Conservation (phyloP, 108 stramenopile genomes). For the Aureococcus anophagefferens region DNA sequence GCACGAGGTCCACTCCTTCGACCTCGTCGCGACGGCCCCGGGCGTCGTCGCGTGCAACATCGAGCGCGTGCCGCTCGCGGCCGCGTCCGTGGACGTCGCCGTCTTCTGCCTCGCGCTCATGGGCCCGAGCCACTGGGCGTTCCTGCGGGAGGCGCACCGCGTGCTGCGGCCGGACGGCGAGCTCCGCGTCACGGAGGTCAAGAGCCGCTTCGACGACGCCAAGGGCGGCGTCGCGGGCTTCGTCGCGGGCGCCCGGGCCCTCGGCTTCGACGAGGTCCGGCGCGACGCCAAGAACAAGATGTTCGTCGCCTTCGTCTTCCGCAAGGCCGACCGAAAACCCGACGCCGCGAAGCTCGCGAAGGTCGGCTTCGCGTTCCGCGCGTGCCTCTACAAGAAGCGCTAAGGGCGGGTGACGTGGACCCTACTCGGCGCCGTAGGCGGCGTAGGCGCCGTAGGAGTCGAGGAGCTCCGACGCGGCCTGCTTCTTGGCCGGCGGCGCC, state of each 20-base stretch:
- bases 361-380: not conserved
- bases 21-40: slow-evolving; percentile 75
- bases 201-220: slow-evolving; percentile 75
- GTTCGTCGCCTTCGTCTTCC: slow-evolving; percentile 75
- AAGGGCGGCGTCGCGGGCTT: slow-evolving; percentile 46
- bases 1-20: slow-evolving; percentile 79
- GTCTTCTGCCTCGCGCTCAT: slow-evolving; percentile 94
- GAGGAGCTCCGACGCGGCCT: too few species aligned
- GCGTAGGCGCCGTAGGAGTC: too few species aligned
- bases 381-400: slow-evolving; percentile 16
- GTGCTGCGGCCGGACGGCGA: slow-evolving; percentile 68
- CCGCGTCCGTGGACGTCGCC: slow-evolving; percentile 74
- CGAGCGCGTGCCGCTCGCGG: slow-evolving; percentile 73
- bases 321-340: slow-evolving; percentile 27
- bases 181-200: slow-evolving; percentile 86
- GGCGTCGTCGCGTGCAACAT: slow-evolving; percentile 87
- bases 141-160: slow-evolving; percentile 81
- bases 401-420: not conserved
- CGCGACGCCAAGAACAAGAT: slow-evolving; percentile 62
- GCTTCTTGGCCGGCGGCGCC: too few species aligned
- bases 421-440: too few species aligned
- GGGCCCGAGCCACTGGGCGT: slow-evolving; percentile 89
- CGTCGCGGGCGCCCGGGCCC: slow-evolving; percentile 50
- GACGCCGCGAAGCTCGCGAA: too few species aligned
- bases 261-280: slow-evolving; percentile 54